Base-by-base conservation (phyloP, 345 rosid species). In the Brassica cretica region DNA sequence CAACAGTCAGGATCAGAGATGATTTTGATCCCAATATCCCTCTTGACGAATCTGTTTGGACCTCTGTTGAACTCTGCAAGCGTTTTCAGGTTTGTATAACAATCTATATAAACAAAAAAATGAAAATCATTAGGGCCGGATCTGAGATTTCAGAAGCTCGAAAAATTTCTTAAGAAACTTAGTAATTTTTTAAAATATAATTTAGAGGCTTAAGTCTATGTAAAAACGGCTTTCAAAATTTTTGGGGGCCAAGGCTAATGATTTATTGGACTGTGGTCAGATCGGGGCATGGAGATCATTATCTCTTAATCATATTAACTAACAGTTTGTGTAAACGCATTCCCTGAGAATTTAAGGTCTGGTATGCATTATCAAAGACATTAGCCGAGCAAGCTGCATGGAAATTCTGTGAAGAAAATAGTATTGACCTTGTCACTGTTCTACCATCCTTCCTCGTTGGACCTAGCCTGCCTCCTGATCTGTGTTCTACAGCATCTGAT, bases 311-410 rank as follows among this genome's bases (percentile, higher is more conserved):
- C 12, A 16, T 25, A 37, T 64, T 19, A 66, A 68, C 74, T 83
- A 77, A 80, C 67, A 25, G 21, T 61, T 63, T 66, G 55, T 59
- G 76, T 73, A 39, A 72, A 41, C 66, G 30, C 9, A 7, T 6
- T 35, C 3, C 9, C 0, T 35, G 8, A 0, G 1, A 10, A 9
- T 1, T 7, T 8, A 8, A 39, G 44, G 44, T 39, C 11, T 39
- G 98, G 98, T 90, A 94, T 66, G 79, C 82, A 8, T 64, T 94
- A 74, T 86, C 97, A 8, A 94, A 94, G 79, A 90, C 91, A 5
- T 76, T 87, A 41, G 96, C 98, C 0, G 98, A 94, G 81, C 89
- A 84, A 80, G 94, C 92, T 18, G 97, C 98, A 44, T 92, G 97
- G 98, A 87, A 88, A 25, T 94, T 88, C 78, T 86, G 96, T 83